phyloP scores from a whole-genome alignment of 2,329 filamentous ascomycete species.

The Drechslerella dactyloides region DNA sequence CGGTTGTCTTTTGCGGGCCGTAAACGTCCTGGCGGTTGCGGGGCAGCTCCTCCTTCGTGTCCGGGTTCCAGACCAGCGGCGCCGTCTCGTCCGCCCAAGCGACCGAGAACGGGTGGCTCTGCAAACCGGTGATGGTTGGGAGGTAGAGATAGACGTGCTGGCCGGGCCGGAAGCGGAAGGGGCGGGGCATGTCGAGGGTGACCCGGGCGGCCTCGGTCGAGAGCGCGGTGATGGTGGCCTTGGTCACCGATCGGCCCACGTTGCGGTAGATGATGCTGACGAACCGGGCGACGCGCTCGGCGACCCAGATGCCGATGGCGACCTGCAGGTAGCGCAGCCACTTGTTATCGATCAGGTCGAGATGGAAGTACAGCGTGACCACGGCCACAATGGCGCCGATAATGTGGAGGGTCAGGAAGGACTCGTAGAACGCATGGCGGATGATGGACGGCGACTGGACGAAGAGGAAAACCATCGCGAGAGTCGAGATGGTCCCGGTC shows the following conservation, averaged over 20 bases:
- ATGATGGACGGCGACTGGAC: slow-evolving; percentile 74
- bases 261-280: slow-evolving; percentile 70
- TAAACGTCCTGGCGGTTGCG: slow-evolving; percentile 67
- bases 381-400: slow-evolving; percentile 67
- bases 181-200: slow-evolving; percentile 74
- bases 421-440: slow-evolving; percentile 79
- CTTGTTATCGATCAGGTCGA: slow-evolving; percentile 64
- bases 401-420: slow-evolving; percentile 76
- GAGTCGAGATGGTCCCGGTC: slow-evolving; percentile 59
- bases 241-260: slow-evolving; percentile 67
- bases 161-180: slow-evolving; percentile 76
- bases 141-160: slow-evolving; percentile 83
- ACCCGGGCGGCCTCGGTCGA: slow-evolving; percentile 77
- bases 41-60: slow-evolving; percentile 62
- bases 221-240: slow-evolving; percentile 74
- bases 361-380: slow-evolving; percentile 71
- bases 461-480: slow-evolving; percentile 68
- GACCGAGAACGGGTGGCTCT: slow-evolving; percentile 79
- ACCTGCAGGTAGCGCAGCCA: slow-evolving; percentile 68
- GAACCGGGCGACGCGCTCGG: slow-evolving; percentile 69
- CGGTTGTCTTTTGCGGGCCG: slow-evolving; percentile 67
- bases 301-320: slow-evolving; percentile 71
- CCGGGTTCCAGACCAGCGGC: slow-evolving; percentile 59
- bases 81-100: slow-evolving; percentile 75
- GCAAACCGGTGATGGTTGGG: slow-evolving; percentile 71